These are phyloP conservation scores for Morella rubra DNA, from an alignment of 306 rosid species.

Conservation along the genomic window DNA sequence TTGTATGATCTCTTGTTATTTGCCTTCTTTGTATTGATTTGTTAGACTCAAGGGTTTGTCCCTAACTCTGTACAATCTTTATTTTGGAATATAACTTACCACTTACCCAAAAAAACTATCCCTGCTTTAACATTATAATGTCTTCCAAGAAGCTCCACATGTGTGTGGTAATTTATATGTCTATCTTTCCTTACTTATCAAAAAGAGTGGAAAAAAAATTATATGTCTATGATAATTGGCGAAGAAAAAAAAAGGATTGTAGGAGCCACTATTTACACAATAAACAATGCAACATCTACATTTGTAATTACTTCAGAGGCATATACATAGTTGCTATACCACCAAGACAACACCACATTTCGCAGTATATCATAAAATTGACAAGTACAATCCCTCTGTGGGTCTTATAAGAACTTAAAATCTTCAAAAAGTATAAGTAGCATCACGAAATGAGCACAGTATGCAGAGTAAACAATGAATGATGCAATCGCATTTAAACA, in stretches of 20 bases:
- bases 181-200: too few species aligned
- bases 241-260: not conserved
- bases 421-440: not conserved
- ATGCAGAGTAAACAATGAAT: not conserved
- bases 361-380: conserved; percentile 6
- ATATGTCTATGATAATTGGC: not conserved
- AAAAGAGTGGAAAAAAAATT: too few species aligned
- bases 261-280: not conserved
- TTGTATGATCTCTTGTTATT: too few species aligned
- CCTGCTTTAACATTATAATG: not conserved
- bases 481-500: not conserved
- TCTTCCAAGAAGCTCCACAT: not conserved
- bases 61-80: too few species aligned
- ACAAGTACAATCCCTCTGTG: not conserved
- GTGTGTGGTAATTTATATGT: not conserved
- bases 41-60: too few species aligned
- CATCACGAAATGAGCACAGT: not conserved
- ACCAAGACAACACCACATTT: conserved; percentile 10
- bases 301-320: not conserved
- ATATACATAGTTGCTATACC: not conserved
- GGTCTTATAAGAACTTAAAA: not conserved
- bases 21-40: too few species aligned
- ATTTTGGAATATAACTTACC: too few species aligned
- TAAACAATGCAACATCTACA: not conserved
- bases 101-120: too few species aligned